Evolutionary conservation across 2,329 filamentous ascomycete genomes (phyloP).

Genomic region (Epicoccum nigrum): DNA sequence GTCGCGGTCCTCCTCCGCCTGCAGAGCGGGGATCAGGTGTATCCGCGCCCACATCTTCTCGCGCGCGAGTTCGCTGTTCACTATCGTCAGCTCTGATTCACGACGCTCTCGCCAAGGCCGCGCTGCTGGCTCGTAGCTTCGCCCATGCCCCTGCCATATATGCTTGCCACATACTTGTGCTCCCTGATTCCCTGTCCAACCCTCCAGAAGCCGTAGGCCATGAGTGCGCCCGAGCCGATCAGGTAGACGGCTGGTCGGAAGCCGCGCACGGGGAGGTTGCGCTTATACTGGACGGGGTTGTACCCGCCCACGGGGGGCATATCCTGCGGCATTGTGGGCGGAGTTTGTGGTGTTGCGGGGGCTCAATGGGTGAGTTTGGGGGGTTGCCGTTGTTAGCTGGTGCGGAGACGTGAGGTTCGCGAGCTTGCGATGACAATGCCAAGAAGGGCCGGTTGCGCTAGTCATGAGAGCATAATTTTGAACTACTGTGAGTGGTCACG

Average conservation of each 20-base stretch:
- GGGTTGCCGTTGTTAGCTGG: conserved; percentile 31
- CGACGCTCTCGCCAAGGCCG: background rate
- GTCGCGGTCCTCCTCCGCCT: conserved; percentile 96
- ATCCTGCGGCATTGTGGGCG: conserved; percentile 86
- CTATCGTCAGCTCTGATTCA: conserved; percentile 24
- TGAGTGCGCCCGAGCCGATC: conserved; percentile 74
- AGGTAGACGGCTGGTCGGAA: conserved; percentile 85
- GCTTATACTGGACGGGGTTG: conserved; percentile 95
- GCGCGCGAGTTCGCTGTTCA: conserved; percentile 80
- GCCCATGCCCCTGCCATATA: background rate
- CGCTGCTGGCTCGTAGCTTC: background rate
- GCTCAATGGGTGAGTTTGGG: conserved; percentile 36
- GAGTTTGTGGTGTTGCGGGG: conserved; percentile 27
- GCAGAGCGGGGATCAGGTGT: conserved; percentile 88
- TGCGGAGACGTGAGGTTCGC: conserved; percentile 37
- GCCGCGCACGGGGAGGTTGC: conserved; percentile 89
- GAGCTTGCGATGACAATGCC: conserved; percentile 28
- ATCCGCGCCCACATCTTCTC: conserved; percentile 99
- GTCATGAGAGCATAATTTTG: conserved; percentile 36
- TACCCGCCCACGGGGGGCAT: conserved; percentile 96
- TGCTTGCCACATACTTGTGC: conserved; percentile 72
- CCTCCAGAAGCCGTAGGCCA: conserved; percentile 91
- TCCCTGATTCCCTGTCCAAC: conserved; percentile 83
- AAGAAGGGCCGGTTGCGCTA: conserved; percentile 27
- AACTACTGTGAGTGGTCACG: conserved; percentile 31